Evolutionary conservation across 805 yeast genomes (phyloP), one percentile per base, ranked within the genome.

Genomic region (Isabelozyma pseudorhagii): DNA sequence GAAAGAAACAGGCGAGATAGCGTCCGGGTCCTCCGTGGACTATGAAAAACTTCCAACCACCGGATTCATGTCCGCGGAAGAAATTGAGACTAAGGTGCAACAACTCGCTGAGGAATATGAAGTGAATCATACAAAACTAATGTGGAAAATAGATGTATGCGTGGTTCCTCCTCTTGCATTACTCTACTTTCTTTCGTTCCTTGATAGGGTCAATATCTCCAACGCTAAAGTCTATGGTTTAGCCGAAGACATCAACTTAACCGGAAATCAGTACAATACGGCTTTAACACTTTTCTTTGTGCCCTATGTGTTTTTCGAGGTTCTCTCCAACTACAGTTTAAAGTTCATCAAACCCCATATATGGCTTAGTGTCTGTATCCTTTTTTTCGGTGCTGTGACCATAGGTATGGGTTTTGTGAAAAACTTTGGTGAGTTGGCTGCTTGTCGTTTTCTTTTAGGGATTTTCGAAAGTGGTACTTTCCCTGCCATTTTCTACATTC

Each of bases 151-250:
- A 31, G 93, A 87, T 59, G 47, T 81, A 0, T 80, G 88, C 52
- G 83, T 88, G 39, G 84, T 87, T 28, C 90, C 92, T 4, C 83
- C 90, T n/a, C 85, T 89, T 55, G 82, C 90, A 60, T 59, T 87
- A 28, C 72, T 89, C 42, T 89, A 89, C 60, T 81, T 89, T 64
- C 75, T 88, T 53, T 85, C 93, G 1, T 89, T 88, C 61, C 69
- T 89, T 60, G 96, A 89, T 64, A 76, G 96, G 64, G 92, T 88
- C 50, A 89, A 89, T 64, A 86, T 89, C 53, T 82, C 92, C 29
- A 88, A 89, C 66, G 96, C 96, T 7, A 82, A 82, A 51, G 79
- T 85, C 48, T 87, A 87, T 60, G 90, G 90, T 10, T 72, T 89
- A 72, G 74, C 75, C 17, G 66, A 59, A 1, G 87, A 83, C 50